Percentiles rank a stretch among this genome's conserved stretches.
Conservation (phyloP, 345 rosid genomes). For the Acer campestre region DNA sequence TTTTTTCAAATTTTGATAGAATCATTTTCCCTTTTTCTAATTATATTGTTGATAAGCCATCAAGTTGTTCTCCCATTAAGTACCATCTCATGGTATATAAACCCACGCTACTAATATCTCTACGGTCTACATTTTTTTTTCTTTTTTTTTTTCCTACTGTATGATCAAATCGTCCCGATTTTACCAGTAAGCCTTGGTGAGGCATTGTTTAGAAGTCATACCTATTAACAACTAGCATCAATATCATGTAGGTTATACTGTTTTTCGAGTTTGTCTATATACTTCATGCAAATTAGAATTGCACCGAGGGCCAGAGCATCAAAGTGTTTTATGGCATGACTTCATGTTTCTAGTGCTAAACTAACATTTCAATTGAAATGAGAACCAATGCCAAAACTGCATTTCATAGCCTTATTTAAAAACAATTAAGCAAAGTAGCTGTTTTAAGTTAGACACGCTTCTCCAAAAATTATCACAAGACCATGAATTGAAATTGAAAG, state of each 20-base stretch:
- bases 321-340: background rate
- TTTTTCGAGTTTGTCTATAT: background rate
- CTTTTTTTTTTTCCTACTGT: background rate
- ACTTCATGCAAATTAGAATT: background rate
- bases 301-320: background rate
- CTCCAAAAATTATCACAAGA: background rate
- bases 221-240: background rate
- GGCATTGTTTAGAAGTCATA: background rate
- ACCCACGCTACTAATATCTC: background rate
- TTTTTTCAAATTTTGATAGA: background rate
- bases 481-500: background rate
- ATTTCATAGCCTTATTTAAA: conserved; percentile 8
- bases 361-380: background rate
- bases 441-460: background rate
- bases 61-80: background rate
- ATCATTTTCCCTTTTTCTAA: no score
- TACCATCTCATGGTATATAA: background rate
- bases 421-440: background rate
- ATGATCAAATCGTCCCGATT: background rate
- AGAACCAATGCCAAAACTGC: background rate
- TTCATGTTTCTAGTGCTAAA: background rate
- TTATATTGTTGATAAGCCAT: background rate
- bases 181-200: background rate
- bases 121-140: background rate
- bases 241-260: background rate